phyloP scores from a whole-genome alignment of 2,329 filamentous ascomycete genomes.

The Aspergillus sojae region DNA sequence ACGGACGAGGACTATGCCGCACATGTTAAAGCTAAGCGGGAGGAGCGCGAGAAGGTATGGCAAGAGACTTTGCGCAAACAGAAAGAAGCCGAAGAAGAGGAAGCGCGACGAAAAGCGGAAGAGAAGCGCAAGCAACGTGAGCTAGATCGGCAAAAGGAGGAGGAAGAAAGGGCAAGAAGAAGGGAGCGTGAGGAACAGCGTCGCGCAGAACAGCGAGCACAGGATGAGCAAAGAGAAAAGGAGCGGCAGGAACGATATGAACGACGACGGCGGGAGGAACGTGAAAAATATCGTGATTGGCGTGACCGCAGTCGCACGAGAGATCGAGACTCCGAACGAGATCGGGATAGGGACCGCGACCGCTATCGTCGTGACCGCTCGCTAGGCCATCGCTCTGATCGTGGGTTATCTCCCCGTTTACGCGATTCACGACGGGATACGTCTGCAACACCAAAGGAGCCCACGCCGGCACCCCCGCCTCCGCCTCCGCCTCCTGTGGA shows the following conservation, averaged over 20 bases:
- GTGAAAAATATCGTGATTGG: constrained; percentile 48
- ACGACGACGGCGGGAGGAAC: constrained; percentile 47
- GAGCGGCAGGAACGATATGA: constrained; percentile 52
- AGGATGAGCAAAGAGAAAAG: constrained; percentile 56
- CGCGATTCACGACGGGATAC: constrained; percentile 37
- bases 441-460: constrained; percentile 36
- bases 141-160: constrained; percentile 47
- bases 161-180: constrained; percentile 52
- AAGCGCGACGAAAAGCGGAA: constrained; percentile 44
- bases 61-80: constrained; percentile 56
- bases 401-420: constrained; percentile 30
- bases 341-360: constrained; percentile 24
- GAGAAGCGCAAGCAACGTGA: constrained; percentile 48
- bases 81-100: constrained; percentile 52
- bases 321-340: constrained; percentile 30
- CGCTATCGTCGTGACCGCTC: constrained; percentile 35
- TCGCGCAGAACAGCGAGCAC: constrained; percentile 53
- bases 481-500: constrained; percentile 43
- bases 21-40: constrained; percentile 55
- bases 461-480: constrained; percentile 30
- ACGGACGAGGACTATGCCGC: constrained; percentile 62
- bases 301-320: constrained; percentile 40
- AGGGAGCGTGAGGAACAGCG: constrained; percentile 53
- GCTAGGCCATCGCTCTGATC: constrained; percentile 36
- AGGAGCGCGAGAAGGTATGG: constrained; percentile 54